Percentiles rank a stretch among this genome's conserved stretches.
Conservation (phyloP, 2,329 filamentous ascomycete genomes). For the Scedosporium apiospermum region DNA sequence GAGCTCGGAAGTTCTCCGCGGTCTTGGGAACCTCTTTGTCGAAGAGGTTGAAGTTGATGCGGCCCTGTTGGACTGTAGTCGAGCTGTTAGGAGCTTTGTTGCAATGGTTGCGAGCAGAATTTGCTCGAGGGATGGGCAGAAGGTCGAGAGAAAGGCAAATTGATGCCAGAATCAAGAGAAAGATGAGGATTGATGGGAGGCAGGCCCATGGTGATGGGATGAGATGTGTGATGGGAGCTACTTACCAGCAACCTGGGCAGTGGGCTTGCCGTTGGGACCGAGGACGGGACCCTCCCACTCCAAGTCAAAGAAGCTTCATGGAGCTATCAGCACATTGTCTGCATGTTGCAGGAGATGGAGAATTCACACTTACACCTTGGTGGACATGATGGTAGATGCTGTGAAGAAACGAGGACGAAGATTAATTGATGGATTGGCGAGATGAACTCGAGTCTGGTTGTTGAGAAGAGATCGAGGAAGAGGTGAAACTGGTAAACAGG, state of each 20-base stretch:
- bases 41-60: slow-evolving; percentile 85
- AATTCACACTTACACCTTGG: slow-evolving; percentile 52
- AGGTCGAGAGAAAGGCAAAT: neutral
- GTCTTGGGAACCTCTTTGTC: slow-evolving; percentile 84
- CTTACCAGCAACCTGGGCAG: slow-evolving; percentile 51
- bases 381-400: slow-evolving; percentile 61
- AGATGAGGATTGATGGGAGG: neutral
- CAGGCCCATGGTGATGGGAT: slow-evolving; percentile 2
- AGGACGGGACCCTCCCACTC: slow-evolving; percentile 65
- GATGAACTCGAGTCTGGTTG: slow-evolving; percentile 16
- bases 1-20: slow-evolving; percentile 71
- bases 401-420: slow-evolving; percentile 37
- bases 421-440: slow-evolving; percentile 17
- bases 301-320: slow-evolving; percentile 58
- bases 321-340: slow-evolving; percentile 14
- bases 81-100: neutral
- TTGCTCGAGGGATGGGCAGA: neutral
- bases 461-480: slow-evolving; percentile 28
- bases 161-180: neutral
- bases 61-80: slow-evolving; percentile 56
- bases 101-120: neutral
- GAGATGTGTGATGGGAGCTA: slow-evolving; percentile 9
- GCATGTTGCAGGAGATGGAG: slow-evolving; percentile 4
- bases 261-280: slow-evolving; percentile 43
- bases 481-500: slow-evolving; percentile 23